phyloP scores from a whole-genome alignment of 1,139 yeast genomes.

The Nakaseomyces nivariensis region DNA sequence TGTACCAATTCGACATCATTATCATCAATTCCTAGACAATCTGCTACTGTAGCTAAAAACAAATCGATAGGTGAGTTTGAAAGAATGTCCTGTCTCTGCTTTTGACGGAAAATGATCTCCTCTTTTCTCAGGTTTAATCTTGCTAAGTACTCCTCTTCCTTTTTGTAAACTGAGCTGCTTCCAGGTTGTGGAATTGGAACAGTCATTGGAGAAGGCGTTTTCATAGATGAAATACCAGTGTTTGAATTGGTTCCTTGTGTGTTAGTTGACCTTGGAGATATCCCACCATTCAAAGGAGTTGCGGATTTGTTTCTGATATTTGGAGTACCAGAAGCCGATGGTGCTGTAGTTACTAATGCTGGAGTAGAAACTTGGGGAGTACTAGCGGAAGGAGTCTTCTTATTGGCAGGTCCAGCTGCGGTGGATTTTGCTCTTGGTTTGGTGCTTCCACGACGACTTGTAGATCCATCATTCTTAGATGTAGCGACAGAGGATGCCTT shows the following conservation, averaged over 20 bases:
- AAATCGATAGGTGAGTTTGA: constrained; percentile 25
- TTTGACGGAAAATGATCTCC: constrained; percentile 26
- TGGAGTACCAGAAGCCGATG: constrained; percentile 5
- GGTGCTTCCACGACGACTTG: constrained; percentile 2
- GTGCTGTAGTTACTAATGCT: constrained; percentile 3
- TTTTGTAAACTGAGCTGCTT: neutral
- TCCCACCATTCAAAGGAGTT: neutral
- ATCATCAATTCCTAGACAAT: constrained; percentile 26
- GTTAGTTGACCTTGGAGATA: neutral
- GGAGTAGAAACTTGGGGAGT: constrained; percentile 6
- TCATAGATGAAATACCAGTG: neutral
- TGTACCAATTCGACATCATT: constrained; percentile 21
- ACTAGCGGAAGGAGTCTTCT: constrained; percentile 3
- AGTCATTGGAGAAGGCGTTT: constrained; percentile 9
- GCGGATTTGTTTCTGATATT: neutral
- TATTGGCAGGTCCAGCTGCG: constrained; percentile 1
- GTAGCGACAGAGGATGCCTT: neutral
- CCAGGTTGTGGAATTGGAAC: constrained; percentile 6
- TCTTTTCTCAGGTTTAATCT: constrained; percentile 23
- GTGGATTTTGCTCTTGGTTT: constrained; percentile 2
- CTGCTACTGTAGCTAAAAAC: constrained; percentile 28
- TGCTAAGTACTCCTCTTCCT: constrained; percentile 24
- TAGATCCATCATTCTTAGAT: neutral
- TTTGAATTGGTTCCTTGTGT: neutral
- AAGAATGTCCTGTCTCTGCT: constrained; percentile 28